These are phyloP conservation scores for Leccinum imitatum DNA, from an alignment of 768 basidiomycete genomes.

Conservation along the genomic window DNA sequence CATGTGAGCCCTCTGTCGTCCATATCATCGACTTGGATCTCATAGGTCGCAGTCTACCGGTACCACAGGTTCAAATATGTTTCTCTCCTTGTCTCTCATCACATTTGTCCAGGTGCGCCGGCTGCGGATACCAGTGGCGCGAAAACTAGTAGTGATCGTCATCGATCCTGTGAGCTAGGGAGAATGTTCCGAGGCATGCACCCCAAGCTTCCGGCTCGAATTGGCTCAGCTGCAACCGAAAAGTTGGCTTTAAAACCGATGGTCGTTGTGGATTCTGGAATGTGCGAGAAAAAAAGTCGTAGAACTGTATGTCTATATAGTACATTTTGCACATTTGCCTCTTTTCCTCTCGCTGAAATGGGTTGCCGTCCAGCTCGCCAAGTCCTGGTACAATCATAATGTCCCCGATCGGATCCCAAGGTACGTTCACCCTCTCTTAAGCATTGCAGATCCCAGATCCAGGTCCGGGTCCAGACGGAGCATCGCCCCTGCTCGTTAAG, in stretches of 20 bases:
- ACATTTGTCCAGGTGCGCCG: constrained; percentile 47
- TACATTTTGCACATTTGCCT: too few relatives aligned
- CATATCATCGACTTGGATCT: not conserved
- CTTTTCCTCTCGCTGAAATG: constrained; percentile 46
- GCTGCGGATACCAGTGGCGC: constrained; percentile 67
- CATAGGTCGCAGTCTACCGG: constrained; percentile 55
- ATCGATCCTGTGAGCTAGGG: too few relatives aligned
- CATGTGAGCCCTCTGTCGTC: constrained; percentile 19
- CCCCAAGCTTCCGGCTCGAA: too few relatives aligned
- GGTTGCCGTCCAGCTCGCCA: constrained; percentile 97
- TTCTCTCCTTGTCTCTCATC: not conserved
- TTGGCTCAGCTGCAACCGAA: too few relatives aligned
- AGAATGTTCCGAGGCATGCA: too few relatives aligned
- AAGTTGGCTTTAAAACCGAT: too few relatives aligned
- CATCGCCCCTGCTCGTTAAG: constrained; percentile 46
- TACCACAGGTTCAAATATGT: constrained; percentile 16
- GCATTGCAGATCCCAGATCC: too few relatives aligned
- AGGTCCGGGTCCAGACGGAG: not conserved
- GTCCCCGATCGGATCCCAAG: constrained; percentile 93
- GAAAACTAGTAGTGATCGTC: constrained; percentile 46
- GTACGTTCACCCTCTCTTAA: constrained; percentile 31
- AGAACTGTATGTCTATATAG: too few relatives aligned
- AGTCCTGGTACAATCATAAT: constrained; percentile 96
- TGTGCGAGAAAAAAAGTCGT: too few relatives aligned
- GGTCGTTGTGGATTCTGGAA: too few relatives aligned